Conservation (phyloP, 768 basidiomycete species). For the Amanita pseudoporphyria region DNA sequence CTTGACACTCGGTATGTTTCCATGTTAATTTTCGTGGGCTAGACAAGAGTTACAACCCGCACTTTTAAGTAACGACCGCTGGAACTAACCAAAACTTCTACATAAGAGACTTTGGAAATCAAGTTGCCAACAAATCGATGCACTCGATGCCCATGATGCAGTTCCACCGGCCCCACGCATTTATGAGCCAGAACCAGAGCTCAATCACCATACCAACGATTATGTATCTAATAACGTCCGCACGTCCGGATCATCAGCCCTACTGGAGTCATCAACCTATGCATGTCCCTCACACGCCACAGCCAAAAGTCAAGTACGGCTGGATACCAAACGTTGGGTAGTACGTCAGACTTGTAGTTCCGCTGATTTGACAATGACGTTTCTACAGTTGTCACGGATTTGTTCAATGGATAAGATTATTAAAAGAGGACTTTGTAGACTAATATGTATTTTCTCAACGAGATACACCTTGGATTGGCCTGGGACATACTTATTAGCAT, state of each 20-base stretch:
- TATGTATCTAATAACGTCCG: constrained; percentile 33
- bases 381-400: constrained; percentile 6
- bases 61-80: constrained; percentile 26
- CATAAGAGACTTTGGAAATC: constrained; percentile 22
- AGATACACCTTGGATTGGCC: no score
- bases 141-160: not conserved
- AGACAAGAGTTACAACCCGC: not conserved
- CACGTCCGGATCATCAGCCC: constrained; percentile 21
- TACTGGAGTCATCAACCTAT: constrained; percentile 26
- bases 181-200: constrained; percentile 9
- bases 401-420: constrained; percentile 7
- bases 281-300: constrained; percentile 1
- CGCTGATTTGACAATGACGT: not conserved
- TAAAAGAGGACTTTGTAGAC: constrained; percentile 7
- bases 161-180: constrained; percentile 3
- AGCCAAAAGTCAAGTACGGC: constrained; percentile 10
- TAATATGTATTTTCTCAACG: not conserved
- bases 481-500: no score
- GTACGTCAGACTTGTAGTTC: constrained; percentile 5
- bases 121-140: constrained; percentile 8
- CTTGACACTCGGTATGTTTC: constrained; percentile 29
- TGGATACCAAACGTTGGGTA: constrained; percentile 17
- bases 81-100: constrained; percentile 32
- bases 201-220: constrained; percentile 22
- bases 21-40: not conserved